Conservation (phyloP, 345 rosid genomes). For the Adansonia digitata region DNA sequence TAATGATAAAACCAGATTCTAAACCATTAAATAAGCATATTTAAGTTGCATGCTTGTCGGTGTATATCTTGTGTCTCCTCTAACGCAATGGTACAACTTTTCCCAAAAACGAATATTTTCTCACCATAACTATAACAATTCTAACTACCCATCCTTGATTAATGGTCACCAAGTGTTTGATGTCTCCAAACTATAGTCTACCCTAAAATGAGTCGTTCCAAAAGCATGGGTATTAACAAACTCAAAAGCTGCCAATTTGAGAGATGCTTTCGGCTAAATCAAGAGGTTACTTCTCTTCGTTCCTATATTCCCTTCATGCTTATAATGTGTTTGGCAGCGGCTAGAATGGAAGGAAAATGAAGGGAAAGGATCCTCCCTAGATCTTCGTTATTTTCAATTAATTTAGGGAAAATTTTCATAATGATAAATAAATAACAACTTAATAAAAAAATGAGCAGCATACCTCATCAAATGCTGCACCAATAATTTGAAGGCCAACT, state of each 20-base stretch:
- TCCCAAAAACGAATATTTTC: background rate
- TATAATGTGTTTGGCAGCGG: background rate
- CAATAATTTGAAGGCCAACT: conserved; percentile 92
- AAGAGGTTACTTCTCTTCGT: background rate
- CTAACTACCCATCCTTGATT: background rate
- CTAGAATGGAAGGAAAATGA: background rate
- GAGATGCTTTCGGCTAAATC: background rate
- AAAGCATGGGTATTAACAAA: background rate
- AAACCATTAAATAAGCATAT: background rate
- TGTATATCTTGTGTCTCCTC: background rate
- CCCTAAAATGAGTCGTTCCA: background rate
- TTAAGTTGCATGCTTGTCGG: background rate
- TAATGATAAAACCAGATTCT: background rate
- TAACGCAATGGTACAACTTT: background rate
- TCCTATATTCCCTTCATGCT: background rate
- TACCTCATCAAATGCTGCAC: conserved; percentile 90
- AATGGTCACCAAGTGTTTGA: background rate
- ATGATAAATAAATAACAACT: background rate
- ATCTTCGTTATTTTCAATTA: background rate
- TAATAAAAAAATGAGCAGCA: background rate
- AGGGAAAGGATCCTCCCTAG: background rate
- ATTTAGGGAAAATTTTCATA: background rate
- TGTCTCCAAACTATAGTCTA: background rate
- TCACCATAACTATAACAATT: background rate
- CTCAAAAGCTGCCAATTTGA: background rate